A percentile compares a stretch with the other conserved stretches of the same genome.
Conservation (phyloP, 2,329 filamentous ascomycete species). For the Fusarium domesticum region DNA sequence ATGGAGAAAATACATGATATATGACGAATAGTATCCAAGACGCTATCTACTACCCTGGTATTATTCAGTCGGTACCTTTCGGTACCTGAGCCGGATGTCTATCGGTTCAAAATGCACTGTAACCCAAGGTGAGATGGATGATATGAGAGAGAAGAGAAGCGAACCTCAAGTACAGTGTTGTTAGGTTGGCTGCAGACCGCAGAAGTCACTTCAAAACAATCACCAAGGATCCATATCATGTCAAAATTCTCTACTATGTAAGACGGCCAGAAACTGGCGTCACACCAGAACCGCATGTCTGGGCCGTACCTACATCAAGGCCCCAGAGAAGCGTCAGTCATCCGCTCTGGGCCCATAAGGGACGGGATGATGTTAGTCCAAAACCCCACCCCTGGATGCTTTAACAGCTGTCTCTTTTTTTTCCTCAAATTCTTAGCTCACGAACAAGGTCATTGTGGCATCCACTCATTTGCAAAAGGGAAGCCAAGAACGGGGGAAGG, state of each 20-base stretch:
- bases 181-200: too few species aligned
- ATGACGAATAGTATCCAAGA: too few species aligned
- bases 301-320: slow-evolving; percentile 27
- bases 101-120: background rate
- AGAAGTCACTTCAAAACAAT: too few species aligned
- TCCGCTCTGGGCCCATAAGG: background rate
- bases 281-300: slow-evolving; percentile 29
- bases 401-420: background rate
- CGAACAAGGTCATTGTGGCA: background rate
- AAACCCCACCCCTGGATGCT: background rate
- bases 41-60: too few species aligned
- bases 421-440: too few species aligned
- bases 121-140: background rate
- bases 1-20: too few species aligned
- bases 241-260: slow-evolving; percentile 12
- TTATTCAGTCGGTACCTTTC: background rate
- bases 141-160: background rate
- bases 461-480: background rate
- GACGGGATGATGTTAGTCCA: background rate
- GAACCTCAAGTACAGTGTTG: too few species aligned
- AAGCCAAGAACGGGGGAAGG: background rate
- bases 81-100: background rate
- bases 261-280: slow-evolving; percentile 16
- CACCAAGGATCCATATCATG: too few species aligned
- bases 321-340: background rate